Conservation (phyloP, 441 rosid species). For the Raphanus hybrid region DNA sequence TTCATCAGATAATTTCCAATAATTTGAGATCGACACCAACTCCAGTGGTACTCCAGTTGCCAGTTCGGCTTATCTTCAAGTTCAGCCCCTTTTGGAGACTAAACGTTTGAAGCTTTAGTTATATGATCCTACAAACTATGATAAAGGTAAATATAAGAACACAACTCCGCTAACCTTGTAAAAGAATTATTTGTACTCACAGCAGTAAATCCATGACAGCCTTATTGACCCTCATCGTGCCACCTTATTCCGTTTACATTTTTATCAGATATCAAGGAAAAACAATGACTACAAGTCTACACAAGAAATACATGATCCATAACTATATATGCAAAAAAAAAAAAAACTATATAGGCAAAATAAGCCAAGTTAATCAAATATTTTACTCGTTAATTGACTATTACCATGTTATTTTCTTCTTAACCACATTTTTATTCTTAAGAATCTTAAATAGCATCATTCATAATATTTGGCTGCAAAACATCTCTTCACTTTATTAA, state of each 20-base stretch:
- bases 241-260: too few relatives aligned
- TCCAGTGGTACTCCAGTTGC: constrained; percentile 31
- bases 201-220: neutral
- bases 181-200: neutral
- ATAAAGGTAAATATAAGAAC: neutral
- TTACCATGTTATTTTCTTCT: too few relatives aligned
- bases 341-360: too few relatives aligned
- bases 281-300: too few relatives aligned
- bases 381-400: too few relatives aligned
- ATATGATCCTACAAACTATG: too few relatives aligned
- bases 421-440: neutral
- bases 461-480: neutral
- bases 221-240: too few relatives aligned
- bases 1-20: constrained; percentile 24
- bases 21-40: constrained; percentile 22
- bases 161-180: neutral
- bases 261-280: too few relatives aligned
- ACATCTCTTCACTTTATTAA: neutral
- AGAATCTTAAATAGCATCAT: neutral
- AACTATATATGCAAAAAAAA: too few relatives aligned
- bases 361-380: too few relatives aligned
- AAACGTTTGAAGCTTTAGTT: too few relatives aligned
- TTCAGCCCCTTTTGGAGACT: neutral
- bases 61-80: constrained; percentile 25
- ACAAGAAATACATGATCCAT: too few relatives aligned